phyloP scores from a whole-genome alignment of 768 basidiomycete genomes.

The Termitomyces eurrhizus region DNA sequence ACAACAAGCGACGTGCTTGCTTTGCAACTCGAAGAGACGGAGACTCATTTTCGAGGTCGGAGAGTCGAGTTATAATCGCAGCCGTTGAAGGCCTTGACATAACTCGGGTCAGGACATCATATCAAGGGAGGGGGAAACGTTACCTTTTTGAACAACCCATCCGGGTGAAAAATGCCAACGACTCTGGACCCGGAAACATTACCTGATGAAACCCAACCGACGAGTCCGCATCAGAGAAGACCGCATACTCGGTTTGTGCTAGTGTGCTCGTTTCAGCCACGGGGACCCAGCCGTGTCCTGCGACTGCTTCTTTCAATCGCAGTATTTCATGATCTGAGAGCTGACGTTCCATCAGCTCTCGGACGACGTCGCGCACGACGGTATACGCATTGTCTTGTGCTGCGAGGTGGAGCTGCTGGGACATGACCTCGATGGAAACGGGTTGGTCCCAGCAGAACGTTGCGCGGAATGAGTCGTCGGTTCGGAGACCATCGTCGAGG shows the following conservation, averaged over 20 bases:
- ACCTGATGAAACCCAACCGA: slow-evolving; percentile 23
- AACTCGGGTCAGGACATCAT: not conserved
- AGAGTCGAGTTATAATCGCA: slow-evolving; percentile 17
- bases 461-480: slow-evolving; percentile 25
- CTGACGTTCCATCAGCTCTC: slow-evolving; percentile 25
- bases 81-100: slow-evolving; percentile 26
- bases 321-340: slow-evolving; percentile 16
- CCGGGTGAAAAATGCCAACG: slow-evolving; percentile 20
- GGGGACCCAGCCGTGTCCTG: slow-evolving; percentile 31
- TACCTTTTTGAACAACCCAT: slow-evolving; percentile 40
- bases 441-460: slow-evolving; percentile 38
- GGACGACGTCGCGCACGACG: slow-evolving; percentile 22
- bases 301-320: slow-evolving; percentile 15
- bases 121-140: not conserved
- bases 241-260: slow-evolving; percentile 19
- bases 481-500: slow-evolving; percentile 20
- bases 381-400: not conserved
- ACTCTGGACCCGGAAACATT: slow-evolving; percentile 15
- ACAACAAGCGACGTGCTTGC: too few relatives aligned
- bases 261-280: slow-evolving; percentile 16
- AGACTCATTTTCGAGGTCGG: not conserved
- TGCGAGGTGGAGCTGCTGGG: slow-evolving; percentile 25
- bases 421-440: slow-evolving; percentile 25
- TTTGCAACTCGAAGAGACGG: slow-evolving; percentile 11
- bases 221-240: slow-evolving; percentile 16